These are phyloP conservation scores for Syzygium syzygioides DNA, from an alignment of 441 rosid species.

Conservation along the genomic window DNA sequence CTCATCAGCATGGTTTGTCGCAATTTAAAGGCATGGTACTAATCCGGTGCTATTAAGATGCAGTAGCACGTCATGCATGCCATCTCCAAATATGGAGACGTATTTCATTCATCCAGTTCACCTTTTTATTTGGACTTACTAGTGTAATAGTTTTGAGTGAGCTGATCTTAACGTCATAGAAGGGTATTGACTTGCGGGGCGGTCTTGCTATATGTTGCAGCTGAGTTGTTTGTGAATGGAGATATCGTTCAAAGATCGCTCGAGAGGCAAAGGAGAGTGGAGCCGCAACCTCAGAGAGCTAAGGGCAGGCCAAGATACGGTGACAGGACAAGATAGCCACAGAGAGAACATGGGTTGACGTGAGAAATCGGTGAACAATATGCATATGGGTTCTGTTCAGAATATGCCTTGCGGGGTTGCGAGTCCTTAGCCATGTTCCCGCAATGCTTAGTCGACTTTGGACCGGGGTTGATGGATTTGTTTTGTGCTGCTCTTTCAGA, in stretches of 20 bases:
- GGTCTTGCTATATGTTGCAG: slow-evolving; percentile 32
- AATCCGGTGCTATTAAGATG: neutral
- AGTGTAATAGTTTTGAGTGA: neutral
- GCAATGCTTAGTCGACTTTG: neutral
- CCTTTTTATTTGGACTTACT: neutral
- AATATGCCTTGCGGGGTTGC: neutral
- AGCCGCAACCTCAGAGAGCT: slow-evolving; percentile 89
- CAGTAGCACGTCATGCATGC: neutral
- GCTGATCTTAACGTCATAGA: neutral
- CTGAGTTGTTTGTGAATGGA: slow-evolving; percentile 88
- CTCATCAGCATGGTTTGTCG: neutral
- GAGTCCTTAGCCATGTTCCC: neutral
- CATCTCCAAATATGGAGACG: neutral
- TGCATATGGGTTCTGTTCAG: neutral
- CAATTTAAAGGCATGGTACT: neutral
- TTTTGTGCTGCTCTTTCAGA: neutral
- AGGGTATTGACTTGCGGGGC: neutral
- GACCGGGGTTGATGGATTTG: neutral
- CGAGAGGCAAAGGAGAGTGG: slow-evolving; percentile 89
- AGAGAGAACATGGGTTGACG: slow-evolving; percentile 51
- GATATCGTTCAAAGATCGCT: slow-evolving; percentile 93
- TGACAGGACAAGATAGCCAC: slow-evolving; percentile 86
- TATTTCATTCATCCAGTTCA: neutral
- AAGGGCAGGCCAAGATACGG: slow-evolving; percentile 93
- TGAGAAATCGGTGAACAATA: slow-evolving; percentile 1